Evolutionary conservation across 176 grass and related monocot species (phyloP), one percentile per base, ranked within the genome.

Genomic region (Zizania latifolia): DNA sequence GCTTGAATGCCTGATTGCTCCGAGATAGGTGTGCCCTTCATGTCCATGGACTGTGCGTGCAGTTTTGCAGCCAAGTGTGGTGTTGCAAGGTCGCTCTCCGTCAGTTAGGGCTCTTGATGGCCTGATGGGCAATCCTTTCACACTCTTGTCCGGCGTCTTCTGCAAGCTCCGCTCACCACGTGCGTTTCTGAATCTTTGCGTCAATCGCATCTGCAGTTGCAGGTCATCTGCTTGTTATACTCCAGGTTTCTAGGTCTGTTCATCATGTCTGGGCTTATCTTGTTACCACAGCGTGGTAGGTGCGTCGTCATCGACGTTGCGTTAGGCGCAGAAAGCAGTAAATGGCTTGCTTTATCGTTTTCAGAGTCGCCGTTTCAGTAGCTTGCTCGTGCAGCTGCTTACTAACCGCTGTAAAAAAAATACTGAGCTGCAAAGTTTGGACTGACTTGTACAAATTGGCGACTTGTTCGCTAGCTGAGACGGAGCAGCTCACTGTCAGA

Each of bases 61-160:
- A 9, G 22, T 5, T 9, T 9, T 53, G 48, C 48, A 53, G 17
- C 19, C 48, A 53, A 53, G 46, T 2, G 48, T 22, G 19, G 48
- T 60, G 64, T 60, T 62, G 65, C 58, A 5, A 3, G 11, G 78
- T 82, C 85, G 8, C 53, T 70, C 58, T 87, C 85, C 37, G 24
- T 14, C 37, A 32, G 72, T 87, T 70, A 78, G 31, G 71, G 65
- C 65, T 17, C 9, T 53, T 53, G 48, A 53, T 53, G 17, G n/a
- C 6, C 8, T 53, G 30, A 65, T 30, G 65, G 28, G 0, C 31
- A 15, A 60, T 16, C 30, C 35, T 65, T 82, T 70, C 84, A 63
- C 64, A 81, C 71, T 19, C 1, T 29, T 26, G 19, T 7, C 58
- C n/a, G 36, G 23, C 24, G 31, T 72, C 79, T 38, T 15, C 10